These are phyloP conservation scores for Fusarium tjaetaba DNA, from an alignment of 2,329 filamentous ascomycete genomes.

Conservation along the genomic window DNA sequence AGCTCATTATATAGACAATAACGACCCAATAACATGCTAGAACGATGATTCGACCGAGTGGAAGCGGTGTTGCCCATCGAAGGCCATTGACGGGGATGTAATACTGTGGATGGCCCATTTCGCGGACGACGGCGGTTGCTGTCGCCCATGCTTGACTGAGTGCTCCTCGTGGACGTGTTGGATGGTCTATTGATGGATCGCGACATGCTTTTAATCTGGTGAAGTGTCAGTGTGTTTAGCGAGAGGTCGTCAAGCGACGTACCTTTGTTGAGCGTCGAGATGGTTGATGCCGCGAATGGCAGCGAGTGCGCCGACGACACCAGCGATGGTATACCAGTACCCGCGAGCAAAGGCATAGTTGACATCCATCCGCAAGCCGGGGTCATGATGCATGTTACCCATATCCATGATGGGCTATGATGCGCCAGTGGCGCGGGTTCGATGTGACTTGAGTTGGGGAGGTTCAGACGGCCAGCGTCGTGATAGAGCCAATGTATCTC, in stretches of 20 bases:
- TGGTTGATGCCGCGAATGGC: slow-evolving; percentile 56
- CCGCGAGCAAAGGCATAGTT: slow-evolving; percentile 63
- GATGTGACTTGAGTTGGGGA: background rate
- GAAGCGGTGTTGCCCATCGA: slow-evolving; percentile 67
- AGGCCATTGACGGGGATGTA: slow-evolving; percentile 58
- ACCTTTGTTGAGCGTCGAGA: slow-evolving; percentile 56
- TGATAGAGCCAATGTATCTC: background rate
- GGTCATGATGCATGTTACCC: slow-evolving; percentile 43
- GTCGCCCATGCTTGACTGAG: slow-evolving; percentile 67
- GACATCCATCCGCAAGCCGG: slow-evolving; percentile 50
- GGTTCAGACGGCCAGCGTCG: slow-evolving; percentile 14
- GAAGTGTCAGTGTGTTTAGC: accelerated
- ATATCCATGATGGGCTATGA: slow-evolving; percentile 48
- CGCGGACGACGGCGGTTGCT: slow-evolving; percentile 65
- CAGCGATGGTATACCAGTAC: slow-evolving; percentile 69
- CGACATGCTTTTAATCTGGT: slow-evolving; percentile 58
- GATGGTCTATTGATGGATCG: slow-evolving; percentile 56
- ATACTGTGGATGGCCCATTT: slow-evolving; percentile 65
- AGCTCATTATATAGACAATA: slow-evolving; percentile 66
- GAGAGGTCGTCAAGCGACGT: background rate
- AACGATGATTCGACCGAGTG: slow-evolving; percentile 64
- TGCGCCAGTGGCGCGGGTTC: background rate
- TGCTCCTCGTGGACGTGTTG: slow-evolving; percentile 61
- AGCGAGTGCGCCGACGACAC: slow-evolving; percentile 56
- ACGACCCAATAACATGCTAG: slow-evolving; percentile 68